Conservation (phyloP, 2,329 filamentous ascomycete species). For the Colletotrichum tropicicola region DNA sequence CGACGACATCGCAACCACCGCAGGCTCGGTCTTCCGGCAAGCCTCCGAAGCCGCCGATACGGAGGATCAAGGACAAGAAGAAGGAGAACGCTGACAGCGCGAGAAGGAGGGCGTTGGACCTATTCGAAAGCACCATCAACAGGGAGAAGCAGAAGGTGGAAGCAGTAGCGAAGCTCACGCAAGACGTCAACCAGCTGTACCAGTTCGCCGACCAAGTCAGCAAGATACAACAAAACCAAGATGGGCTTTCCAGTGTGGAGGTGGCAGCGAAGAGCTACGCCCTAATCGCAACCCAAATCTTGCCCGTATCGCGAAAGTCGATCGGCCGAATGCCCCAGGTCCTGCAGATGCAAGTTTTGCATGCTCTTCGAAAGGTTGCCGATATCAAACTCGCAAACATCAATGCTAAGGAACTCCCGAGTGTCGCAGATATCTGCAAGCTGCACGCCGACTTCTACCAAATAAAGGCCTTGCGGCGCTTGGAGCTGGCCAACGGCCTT, state of each 20-base stretch:
- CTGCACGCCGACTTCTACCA: constrained; percentile 8
- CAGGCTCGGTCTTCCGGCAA: not conserved
- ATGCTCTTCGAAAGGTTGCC: not conserved
- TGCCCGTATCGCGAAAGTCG: not conserved
- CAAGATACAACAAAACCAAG: not conserved
- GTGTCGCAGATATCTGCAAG: constrained; percentile 17
- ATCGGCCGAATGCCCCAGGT: not conserved
- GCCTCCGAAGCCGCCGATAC: not conserved
- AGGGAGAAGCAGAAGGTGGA: not conserved
- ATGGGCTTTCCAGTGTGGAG: not conserved
- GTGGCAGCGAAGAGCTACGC: not conserved
- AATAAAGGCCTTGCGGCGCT: not conserved
- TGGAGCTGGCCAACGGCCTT: constrained; percentile 12
- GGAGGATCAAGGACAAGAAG: not conserved
- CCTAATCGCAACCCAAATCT: constrained; percentile 4
- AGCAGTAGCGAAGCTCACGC: not conserved
- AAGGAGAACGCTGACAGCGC: not conserved
- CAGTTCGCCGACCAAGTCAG: constrained; percentile 10
- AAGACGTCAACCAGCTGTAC: not conserved
- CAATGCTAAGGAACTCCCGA: constrained; percentile 4
- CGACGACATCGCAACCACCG: not conserved
- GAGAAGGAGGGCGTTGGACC: constrained; percentile 23
- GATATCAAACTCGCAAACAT: constrained; percentile 7
- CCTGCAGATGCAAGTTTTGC: not conserved
- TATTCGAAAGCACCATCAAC: constrained; percentile 31